Conservation (phyloP, 352 stramenopile species). For the Elongisporangium undulatum region DNA sequence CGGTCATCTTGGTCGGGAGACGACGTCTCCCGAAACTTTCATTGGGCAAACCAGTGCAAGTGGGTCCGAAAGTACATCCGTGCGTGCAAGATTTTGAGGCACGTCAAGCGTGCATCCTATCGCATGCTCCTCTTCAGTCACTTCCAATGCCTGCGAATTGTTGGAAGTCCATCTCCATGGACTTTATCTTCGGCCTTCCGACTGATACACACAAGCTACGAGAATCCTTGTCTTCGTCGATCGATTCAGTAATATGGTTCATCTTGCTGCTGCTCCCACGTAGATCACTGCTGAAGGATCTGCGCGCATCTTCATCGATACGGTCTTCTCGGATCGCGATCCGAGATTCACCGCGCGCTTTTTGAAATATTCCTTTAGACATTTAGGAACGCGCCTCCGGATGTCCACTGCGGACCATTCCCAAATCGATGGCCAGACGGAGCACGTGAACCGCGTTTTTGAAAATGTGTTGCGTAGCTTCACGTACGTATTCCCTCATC, state of each 20-base stretch:
- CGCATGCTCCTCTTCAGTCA: conserved; percentile 3
- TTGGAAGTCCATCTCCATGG: conserved; percentile 12
- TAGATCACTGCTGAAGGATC: too few species aligned
- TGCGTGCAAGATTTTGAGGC: conserved; percentile 18
- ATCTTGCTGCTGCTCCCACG: too few species aligned
- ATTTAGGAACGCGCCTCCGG: not conserved
- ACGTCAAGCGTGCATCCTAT: conserved; percentile 8
- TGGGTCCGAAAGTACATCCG: conserved; percentile 23
- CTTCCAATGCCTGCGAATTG: conserved; percentile 4
- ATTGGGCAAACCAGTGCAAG: conserved; percentile 25
- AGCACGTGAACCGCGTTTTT: conserved; percentile 13
- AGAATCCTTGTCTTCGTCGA: conserved; percentile 7
- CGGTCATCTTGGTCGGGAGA: conserved; percentile 20
- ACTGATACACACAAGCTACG: not conserved
- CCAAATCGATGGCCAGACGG: conserved; percentile 13
- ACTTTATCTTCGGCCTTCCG: conserved; percentile 9
- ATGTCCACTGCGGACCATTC: conserved; percentile 13
- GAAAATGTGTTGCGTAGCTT: conserved; percentile 12
- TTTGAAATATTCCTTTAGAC: conserved; percentile 4
- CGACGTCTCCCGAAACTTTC: conserved; percentile 17
- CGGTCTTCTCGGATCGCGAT: conserved; percentile 12
- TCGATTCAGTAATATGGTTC: too few species aligned
- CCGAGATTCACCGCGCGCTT: conserved; percentile 12
- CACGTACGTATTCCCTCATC: conserved; percentile 7
- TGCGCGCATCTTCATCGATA: conserved; percentile 6